Base-by-base conservation (phyloP, 2,329 filamentous ascomycete genomes). In the Alternaria hordeiaustralica region DNA sequence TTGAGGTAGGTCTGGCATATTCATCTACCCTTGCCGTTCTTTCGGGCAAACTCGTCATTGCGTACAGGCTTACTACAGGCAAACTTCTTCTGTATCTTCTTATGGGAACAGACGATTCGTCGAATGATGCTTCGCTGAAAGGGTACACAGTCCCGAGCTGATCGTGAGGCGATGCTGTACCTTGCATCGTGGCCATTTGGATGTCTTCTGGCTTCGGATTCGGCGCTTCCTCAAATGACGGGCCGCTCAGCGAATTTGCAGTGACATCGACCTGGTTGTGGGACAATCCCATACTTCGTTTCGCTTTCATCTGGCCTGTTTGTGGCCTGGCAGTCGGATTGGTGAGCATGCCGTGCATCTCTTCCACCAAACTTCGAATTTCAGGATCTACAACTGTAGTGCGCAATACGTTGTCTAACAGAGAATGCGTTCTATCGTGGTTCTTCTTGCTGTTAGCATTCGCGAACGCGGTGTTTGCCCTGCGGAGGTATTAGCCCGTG, bases 401-500 rank as follows among this genome's bases (percentile, higher is more conserved):
- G 20, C 6, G 49, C 8, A 58, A 18, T 2, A 44, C 18, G 5
- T 51, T 15, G 1, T 18, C 18, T 6, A 58, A 9, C 46, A 58
- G 7, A 6, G 8, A n/a, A 2, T 58, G 56, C 2, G 56, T 58
- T 11, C 23, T 45, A 4, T 58, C 46, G 18, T 51, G 46, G 33
- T 41, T 23, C 21, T 20, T 25, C 4, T 18, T 44, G 56, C 21
- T 50, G 7, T 36, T 28, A 11, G 41, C 45, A 3, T 50, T 21
- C 20, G 55, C 30, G 8, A 49, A 18, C 2, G 45, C 20, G 8
- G 45, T 41, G 13, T 50, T 58, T 6, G 55, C 55, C 45, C 55
- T 50, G 44, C n/a, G n/a, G n/a, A n/a, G n/a, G n/a, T n/a, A 15
- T 50, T 6, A 58, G 21, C 21, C 3, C 25, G 11, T 18, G n/a